Conservation (phyloP, 306 rosid genomes). For the Vigna angularis region DNA sequence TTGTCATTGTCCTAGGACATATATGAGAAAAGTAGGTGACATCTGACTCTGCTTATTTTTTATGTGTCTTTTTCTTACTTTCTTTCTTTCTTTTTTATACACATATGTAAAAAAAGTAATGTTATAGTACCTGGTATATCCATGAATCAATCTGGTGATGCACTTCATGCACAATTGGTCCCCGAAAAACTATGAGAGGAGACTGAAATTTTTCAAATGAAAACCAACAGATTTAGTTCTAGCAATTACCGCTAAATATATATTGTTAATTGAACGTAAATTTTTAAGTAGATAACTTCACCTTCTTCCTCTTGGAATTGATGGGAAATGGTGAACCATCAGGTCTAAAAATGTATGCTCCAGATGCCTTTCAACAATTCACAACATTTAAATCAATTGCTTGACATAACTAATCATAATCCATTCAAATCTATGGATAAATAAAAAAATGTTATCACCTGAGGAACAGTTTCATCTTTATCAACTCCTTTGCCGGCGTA, state of each 20-base stretch:
- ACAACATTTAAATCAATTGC: conserved; percentile 27
- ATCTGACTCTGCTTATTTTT: not conserved
- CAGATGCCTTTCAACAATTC: conserved; percentile 55
- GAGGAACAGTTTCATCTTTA: conserved; percentile 33
- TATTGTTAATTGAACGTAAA: conserved; percentile 4
- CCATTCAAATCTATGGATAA: not conserved
- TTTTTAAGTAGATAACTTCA: conserved; percentile 24
- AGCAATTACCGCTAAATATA: not conserved
- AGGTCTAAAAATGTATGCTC: conserved; percentile 69
- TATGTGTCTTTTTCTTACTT: not conserved
- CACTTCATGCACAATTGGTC: conserved; percentile 66
- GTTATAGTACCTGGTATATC: conserved; percentile 60
- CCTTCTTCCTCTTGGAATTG: conserved; percentile 48
- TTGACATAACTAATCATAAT: conserved; percentile 23
- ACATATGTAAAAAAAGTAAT: not conserved
- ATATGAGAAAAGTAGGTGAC: not conserved
- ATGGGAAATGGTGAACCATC: conserved; percentile 54
- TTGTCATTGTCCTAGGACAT: not conserved
- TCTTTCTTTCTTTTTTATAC: too few species aligned
- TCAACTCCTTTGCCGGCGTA: conserved; percentile 55
- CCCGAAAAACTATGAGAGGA: conserved; percentile 53
- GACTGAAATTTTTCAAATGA: conserved; percentile 38
- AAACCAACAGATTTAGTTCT: conserved; percentile 34
- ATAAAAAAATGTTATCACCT: conserved; percentile 50
- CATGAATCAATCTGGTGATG: conserved; percentile 62